A percentile compares a stretch with the other conserved stretches of the same genome.
Evolutionary conservation across 345 rosid genomes (phyloP).

Genomic region (Salix brachista): DNA sequence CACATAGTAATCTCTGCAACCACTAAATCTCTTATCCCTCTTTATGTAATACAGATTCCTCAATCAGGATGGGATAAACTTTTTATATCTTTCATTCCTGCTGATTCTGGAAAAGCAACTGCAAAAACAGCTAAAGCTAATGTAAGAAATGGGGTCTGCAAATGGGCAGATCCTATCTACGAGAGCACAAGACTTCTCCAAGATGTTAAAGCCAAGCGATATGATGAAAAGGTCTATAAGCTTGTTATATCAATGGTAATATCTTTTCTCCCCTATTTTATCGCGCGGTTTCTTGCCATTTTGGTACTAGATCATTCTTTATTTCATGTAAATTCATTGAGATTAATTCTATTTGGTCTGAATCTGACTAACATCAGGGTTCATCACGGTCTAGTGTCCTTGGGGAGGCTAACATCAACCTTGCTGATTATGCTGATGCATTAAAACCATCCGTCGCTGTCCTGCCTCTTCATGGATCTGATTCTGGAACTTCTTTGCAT

Average conservation of each 20-base stretch:
- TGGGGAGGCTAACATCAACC: conserved; percentile 89
- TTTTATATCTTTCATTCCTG: conserved; percentile 79
- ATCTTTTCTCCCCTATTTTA: conserved; percentile 10
- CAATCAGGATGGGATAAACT: conserved; percentile 97
- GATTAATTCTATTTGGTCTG: conserved; percentile 15
- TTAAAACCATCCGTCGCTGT: conserved; percentile 60
- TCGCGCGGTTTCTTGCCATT: background rate
- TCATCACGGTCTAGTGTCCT: conserved; percentile 85
- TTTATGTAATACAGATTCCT: conserved; percentile 53
- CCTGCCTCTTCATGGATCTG: conserved; percentile 79
- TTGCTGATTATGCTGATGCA: conserved; percentile 91
- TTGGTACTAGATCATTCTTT: background rate
- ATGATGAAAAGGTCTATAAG: conserved; percentile 80
- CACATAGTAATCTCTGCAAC: background rate
- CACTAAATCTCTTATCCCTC: conserved; percentile 14
- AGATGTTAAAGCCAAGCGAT: conserved; percentile 69
- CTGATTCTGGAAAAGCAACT: conserved; percentile 89
- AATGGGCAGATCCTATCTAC: conserved; percentile 98
- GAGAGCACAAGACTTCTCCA: conserved; percentile 95
- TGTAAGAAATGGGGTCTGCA: conserved; percentile 94
- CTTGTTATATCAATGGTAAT: conserved; percentile 81
- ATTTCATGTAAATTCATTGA: background rate
- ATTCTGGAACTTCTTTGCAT: conserved; percentile 84
- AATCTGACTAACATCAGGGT: conserved; percentile 52
- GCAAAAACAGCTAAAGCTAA: conserved; percentile 90